phyloP scores from a whole-genome alignment of 139 green algal species.

The Micractinium conductrix region DNA sequence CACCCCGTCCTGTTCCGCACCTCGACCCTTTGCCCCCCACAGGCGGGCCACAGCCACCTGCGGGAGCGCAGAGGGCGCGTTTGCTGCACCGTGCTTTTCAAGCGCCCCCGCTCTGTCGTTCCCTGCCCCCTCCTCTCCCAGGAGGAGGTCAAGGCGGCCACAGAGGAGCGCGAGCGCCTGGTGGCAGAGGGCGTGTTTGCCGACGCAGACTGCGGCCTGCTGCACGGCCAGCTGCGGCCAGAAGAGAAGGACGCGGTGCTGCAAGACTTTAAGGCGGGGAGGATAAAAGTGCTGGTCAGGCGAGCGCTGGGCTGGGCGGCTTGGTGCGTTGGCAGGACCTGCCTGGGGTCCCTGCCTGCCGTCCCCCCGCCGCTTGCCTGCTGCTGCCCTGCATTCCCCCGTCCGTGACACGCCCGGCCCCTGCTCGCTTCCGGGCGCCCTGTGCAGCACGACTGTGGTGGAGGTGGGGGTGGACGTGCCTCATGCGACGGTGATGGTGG shows the following conservation, averaged over 20 bases:
- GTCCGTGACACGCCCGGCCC: not conserved
- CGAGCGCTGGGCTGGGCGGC: not conserved
- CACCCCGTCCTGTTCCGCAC: too few relatives aligned
- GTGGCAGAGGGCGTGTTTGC: conserved; percentile 53
- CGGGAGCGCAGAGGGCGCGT: too few relatives aligned
- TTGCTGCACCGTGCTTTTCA: too few relatives aligned
- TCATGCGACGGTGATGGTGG: conserved; percentile 88
- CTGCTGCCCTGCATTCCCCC: too few relatives aligned
- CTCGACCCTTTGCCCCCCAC: too few relatives aligned
- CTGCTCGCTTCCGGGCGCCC: not conserved
- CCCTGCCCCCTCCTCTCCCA: not conserved
- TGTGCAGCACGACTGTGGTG: conserved; percentile 86
- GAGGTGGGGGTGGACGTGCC: conserved; percentile 94
- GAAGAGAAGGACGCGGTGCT: conserved; percentile 64
- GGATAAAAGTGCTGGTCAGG: conserved; percentile 58
- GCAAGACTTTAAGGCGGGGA: conserved; percentile 62
- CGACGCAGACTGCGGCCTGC: conserved; percentile 61
- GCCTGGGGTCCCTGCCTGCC: too few relatives aligned
- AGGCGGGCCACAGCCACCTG: too few relatives aligned
- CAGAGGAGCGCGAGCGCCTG: conserved; percentile 44
- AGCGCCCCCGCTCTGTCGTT: too few relatives aligned
- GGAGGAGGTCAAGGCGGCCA: conserved; percentile 49
- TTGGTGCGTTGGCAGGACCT: too few relatives aligned
- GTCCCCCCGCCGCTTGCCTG: too few relatives aligned
- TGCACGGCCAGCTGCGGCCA: conserved; percentile 73